Evolutionary conservation across 2,329 filamentous ascomycete genomes (phyloP).

Genomic region (Scytalidium lignicola): DNA sequence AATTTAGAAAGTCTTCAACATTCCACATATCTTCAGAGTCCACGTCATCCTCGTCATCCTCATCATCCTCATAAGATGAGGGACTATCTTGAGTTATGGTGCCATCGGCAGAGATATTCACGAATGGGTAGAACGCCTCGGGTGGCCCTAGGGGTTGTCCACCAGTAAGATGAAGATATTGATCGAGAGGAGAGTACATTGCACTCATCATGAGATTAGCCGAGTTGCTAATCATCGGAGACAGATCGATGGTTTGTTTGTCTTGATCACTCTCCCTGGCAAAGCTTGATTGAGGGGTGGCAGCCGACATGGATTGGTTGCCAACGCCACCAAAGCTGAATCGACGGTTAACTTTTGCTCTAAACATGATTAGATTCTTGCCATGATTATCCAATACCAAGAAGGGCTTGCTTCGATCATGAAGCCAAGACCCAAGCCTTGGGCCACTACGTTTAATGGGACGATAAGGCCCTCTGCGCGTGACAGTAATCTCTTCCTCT

Average conservation of each 20-base stretch:
- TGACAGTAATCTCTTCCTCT: conserved; percentile 27
- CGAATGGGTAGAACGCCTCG: conserved; percentile 71
- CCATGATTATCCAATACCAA: conserved; percentile 34
- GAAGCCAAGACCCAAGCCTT: conserved; percentile 27
- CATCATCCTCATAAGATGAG: conserved; percentile 45
- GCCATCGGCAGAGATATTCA: conserved; percentile 50
- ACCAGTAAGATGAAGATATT: conserved; percentile 8
- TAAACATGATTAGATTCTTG: conserved; percentile 36
- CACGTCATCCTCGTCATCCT: conserved; percentile 51
- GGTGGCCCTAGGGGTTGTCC: conserved; percentile 66
- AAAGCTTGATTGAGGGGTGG: conserved; percentile 15
- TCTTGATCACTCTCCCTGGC: conserved; percentile 32
- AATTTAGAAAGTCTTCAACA: conserved; percentile 69
- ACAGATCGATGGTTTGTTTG: conserved; percentile 10
- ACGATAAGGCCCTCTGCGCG: conserved; percentile 15
- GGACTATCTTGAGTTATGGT: conserved; percentile 47
- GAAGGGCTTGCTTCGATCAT: conserved; percentile 31
- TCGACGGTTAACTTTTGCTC: conserved; percentile 27
- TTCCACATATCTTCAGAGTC: conserved; percentile 62
- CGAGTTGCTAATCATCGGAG: conserved; percentile 59
- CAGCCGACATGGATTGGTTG: conserved; percentile 14
- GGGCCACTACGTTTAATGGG: conserved; percentile 19
- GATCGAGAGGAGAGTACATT: conserved; percentile 35
- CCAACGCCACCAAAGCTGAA: conserved; percentile 32
- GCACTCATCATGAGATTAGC: conserved; percentile 72